Evolutionary conservation across 129 eudicot genomes (phyloP).

Genomic region (Smallanthus sonchifolius): DNA sequence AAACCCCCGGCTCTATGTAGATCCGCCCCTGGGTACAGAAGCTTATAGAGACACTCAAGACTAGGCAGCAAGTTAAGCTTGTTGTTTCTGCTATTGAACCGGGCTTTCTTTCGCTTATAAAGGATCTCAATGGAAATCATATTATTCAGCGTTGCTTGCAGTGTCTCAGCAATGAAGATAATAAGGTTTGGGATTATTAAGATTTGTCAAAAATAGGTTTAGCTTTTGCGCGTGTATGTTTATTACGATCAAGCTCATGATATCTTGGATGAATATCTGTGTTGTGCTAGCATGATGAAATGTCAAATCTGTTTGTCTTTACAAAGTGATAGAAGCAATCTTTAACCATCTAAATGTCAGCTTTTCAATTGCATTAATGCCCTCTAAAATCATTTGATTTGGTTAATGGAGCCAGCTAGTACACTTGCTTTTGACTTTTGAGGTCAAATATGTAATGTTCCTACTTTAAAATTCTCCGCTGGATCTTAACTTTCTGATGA

Average conservation of each 20-base stretch:
- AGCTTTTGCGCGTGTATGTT: neutral
- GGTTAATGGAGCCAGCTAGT: neutral
- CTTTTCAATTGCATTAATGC: neutral
- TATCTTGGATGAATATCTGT: neutral
- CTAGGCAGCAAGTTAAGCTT: constrained; percentile 49
- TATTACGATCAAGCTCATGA: neutral
- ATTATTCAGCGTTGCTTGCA: constrained; percentile 74
- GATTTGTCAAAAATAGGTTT: neutral
- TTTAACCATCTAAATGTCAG: neutral
- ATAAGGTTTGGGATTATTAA: constrained; percentile 40
- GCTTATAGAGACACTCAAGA: constrained; percentile 66
- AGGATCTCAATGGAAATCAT: constrained; percentile 73
- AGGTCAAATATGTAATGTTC: constrained; percentile 1
- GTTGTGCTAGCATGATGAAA: neutral
- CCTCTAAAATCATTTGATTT: neutral
- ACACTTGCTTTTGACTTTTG: constrained; percentile 9
- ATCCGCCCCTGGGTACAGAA: too few relatives aligned
- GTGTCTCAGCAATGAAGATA: constrained; percentile 58
- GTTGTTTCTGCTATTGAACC: constrained; percentile 69
- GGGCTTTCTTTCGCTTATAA: constrained; percentile 64
- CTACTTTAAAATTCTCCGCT: neutral
- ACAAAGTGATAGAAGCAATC: neutral
- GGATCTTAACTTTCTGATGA: neutral
- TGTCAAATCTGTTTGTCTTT: too few relatives aligned
- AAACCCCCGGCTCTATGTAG: too few relatives aligned